These are phyloP conservation scores for Carpinus fangiana DNA, from an alignment of 306 rosid species.

Conservation along the genomic window DNA sequence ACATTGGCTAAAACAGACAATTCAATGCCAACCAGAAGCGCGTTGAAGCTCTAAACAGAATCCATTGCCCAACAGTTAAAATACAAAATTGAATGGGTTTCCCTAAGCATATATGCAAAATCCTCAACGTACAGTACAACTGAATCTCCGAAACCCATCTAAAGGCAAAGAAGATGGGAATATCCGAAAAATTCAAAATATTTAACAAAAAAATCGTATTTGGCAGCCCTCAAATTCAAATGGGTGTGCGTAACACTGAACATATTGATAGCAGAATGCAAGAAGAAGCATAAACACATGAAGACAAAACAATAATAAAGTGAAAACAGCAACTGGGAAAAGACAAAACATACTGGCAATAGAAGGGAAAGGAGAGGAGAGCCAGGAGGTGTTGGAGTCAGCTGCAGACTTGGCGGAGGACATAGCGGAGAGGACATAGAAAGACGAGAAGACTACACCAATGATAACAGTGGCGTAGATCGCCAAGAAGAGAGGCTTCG, in stretches of 20 bases:
- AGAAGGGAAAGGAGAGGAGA: slow-evolving; percentile 34
- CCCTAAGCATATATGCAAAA: neutral
- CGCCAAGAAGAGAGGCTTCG: slow-evolving; percentile 70
- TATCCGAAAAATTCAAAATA: neutral
- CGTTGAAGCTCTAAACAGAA: neutral
- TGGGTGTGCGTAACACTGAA: slow-evolving; percentile 18
- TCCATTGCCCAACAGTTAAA: neutral
- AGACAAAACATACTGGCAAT: slow-evolving; percentile 39
- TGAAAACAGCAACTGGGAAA: neutral
- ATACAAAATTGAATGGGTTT: neutral
- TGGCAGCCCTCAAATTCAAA: slow-evolving; percentile 15
- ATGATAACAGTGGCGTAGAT: slow-evolving; percentile 57
- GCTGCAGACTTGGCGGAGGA: slow-evolving; percentile 49
- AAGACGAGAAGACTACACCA: slow-evolving; percentile 65
- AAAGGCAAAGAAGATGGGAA: neutral
- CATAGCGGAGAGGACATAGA: slow-evolving; percentile 71
- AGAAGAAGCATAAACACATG: slow-evolving; percentile 14
- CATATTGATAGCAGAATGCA: neutral
- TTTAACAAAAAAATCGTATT: neutral
- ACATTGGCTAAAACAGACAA: neutral
- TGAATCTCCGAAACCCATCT: neutral
- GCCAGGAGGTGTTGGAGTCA: slow-evolving; percentile 37
- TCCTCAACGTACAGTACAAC: neutral
- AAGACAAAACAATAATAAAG: neutral
- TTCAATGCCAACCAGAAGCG: neutral